Evolutionary conservation across 2,329 filamentous ascomycete species (phyloP).

Genomic region (Arthrinium phaeospermum): DNA sequence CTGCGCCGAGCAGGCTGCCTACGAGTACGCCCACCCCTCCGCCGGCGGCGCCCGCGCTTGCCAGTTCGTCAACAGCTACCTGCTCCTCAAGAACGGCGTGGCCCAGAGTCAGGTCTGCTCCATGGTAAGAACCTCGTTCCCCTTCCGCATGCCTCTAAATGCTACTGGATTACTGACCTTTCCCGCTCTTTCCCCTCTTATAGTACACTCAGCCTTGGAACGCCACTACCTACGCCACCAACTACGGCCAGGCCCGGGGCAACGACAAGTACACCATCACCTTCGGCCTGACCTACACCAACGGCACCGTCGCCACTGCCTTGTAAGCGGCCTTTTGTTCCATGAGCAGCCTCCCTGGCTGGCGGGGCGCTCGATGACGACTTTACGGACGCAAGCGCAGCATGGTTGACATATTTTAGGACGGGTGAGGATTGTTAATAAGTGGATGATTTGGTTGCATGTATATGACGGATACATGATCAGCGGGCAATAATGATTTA

Average conservation of each 20-base stretch:
- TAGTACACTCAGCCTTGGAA: slow-evolving; percentile 4
- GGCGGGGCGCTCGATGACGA: background rate
- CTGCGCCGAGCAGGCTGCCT: slow-evolving; percentile 28
- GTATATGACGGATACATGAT: background rate
- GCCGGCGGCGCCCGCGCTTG: slow-evolving; percentile 18
- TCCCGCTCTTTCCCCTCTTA: no score
- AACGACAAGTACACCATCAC: slow-evolving; percentile 17
- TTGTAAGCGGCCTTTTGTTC: background rate
- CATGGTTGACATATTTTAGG: background rate
- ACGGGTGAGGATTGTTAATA: background rate
- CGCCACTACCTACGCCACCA: background rate
- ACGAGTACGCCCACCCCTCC: slow-evolving; percentile 25
- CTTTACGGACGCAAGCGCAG: background rate
- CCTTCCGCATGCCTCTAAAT: background rate
- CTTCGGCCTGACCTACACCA: slow-evolving; percentile 14
- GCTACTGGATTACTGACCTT: background rate
- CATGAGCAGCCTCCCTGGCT: background rate
- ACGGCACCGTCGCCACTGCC: background rate
- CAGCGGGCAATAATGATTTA: background rate
- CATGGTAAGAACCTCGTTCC: slow-evolving; percentile 26
- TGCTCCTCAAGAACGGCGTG: slow-evolving; percentile 43
- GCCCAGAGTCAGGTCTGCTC: slow-evolving; percentile 45
- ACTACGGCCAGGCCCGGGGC: slow-evolving; percentile 9
- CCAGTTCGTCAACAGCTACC: slow-evolving; percentile 45
- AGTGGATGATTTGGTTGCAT: background rate